Conservation (phyloP, 768 basidiomycete genomes). For the Pholiota molesta region DNA sequence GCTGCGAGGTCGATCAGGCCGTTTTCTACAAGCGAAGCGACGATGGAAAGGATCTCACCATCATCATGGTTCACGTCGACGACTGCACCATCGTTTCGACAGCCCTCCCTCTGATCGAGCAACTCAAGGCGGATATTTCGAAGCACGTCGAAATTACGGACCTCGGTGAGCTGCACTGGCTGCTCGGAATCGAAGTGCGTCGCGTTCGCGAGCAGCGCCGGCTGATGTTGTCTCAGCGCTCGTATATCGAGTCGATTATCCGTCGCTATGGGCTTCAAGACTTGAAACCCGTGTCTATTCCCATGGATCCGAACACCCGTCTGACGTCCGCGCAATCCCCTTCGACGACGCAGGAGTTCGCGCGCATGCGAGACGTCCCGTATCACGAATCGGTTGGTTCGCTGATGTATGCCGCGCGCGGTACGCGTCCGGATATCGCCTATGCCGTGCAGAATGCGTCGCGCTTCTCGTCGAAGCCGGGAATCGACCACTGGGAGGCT, state of each 20-base stretch:
- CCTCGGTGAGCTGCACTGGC: conserved; percentile 18
- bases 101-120: conserved; percentile 8
- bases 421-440: conserved; percentile 12
- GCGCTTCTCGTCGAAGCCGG: conserved; percentile 5
- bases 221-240: conserved; percentile 11
- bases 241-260: conserved; percentile 27
- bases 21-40: conserved; percentile 20
- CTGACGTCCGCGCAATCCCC: conserved; percentile 24
- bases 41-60: too few relatives aligned
- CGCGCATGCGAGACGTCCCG: conserved; percentile 23
- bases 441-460: not conserved
- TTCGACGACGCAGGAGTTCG: conserved; percentile 11
- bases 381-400: conserved; percentile 31
- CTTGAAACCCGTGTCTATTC: conserved; percentile 25
- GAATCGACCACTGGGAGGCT: conserved; percentile 7
- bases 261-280: conserved; percentile 27
- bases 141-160: conserved; percentile 4
- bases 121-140: not conserved
- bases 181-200: conserved; percentile 32
- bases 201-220: conserved; percentile 17
- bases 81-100: conserved; percentile 2
- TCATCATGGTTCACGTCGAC: conserved; percentile 26
- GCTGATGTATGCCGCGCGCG: conserved; percentile 17
- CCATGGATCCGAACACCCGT: conserved; percentile 8
- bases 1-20: conserved; percentile 25